A percentile compares a stretch with the other conserved stretches of the same genome.
These are phyloP conservation scores for Metarhizium robertsii DNA, from an alignment of 2,329 filamentous ascomycete genomes.

Conservation along the genomic window DNA sequence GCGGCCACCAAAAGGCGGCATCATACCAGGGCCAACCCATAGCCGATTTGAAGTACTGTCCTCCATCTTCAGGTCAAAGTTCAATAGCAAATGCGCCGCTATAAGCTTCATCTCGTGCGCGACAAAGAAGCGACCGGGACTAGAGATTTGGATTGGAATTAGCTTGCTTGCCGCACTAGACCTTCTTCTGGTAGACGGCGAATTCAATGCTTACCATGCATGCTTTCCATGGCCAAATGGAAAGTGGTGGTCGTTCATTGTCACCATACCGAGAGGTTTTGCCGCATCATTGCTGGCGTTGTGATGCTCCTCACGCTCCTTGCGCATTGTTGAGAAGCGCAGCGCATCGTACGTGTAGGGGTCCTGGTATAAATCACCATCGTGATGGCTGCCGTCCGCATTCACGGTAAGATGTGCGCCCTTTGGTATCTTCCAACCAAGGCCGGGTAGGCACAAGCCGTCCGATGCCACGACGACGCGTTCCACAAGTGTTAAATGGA, in stretches of 20 bases:
- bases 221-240: slow-evolving; percentile 50
- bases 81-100: slow-evolving; percentile 37
- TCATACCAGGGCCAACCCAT: not conserved
- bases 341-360: slow-evolving; percentile 38
- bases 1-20: not conserved
- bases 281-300: slow-evolving; percentile 16
- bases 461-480: slow-evolving; percentile 34
- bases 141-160: not conserved
- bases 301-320: slow-evolving; percentile 22
- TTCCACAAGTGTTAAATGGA: slow-evolving; percentile 34
- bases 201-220: slow-evolving; percentile 23
- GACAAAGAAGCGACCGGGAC: slow-evolving; percentile 47
- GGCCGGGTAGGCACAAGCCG: slow-evolving; percentile 29
- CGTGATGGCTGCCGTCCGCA: slow-evolving; percentile 35
- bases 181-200: not conserved
- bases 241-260: slow-evolving; percentile 40
- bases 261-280: slow-evolving; percentile 38
- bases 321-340: slow-evolving; percentile 34
- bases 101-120: slow-evolving; percentile 47
- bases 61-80: slow-evolving; percentile 40
- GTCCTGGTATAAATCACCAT: slow-evolving; percentile 32
- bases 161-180: not conserved
- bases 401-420: slow-evolving; percentile 34
- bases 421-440: slow-evolving; percentile 26
- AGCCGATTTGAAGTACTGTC: not conserved